Percentiles rank a stretch among this genome's conserved stretches.
Evolutionary conservation across 805 yeast species (phyloP).

Genomic region (Saccharomycopsis capsularis): DNA sequence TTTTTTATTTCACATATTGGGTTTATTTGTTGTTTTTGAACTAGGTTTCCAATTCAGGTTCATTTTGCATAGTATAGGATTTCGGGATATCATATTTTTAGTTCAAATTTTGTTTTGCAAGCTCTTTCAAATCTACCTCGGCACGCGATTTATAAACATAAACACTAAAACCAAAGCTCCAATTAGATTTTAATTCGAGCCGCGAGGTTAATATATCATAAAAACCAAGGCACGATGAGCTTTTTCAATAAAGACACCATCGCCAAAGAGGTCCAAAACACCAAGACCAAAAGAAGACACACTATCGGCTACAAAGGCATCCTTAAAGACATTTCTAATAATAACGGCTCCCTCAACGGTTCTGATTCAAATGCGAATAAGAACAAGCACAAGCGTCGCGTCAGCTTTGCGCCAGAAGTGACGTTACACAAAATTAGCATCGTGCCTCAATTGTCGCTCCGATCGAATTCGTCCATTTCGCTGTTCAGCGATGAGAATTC

Average conservation of each 20-base stretch:
- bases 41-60: no score
- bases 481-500: slow-evolving; percentile 6
- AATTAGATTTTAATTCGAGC: no score
- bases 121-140: no score
- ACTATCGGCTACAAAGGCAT: slow-evolving; percentile 21
- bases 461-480: slow-evolving; percentile 1
- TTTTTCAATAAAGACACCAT: not conserved
- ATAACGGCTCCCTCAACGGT: not conserved
- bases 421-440: slow-evolving; percentile 44
- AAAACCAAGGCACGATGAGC: no score
- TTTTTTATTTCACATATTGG: no score
- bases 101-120: no score
- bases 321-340: slow-evolving; percentile 14
- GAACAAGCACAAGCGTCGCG: slow-evolving; percentile 39
- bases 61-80: no score
- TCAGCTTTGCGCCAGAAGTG: slow-evolving; percentile 63
- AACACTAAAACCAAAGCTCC: no score
- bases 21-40: no score
- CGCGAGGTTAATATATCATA: no score
- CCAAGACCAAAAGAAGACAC: slow-evolving; percentile 17
- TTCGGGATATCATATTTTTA: no score
- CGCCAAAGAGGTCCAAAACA: not conserved
- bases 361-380: slow-evolving; percentile 18
- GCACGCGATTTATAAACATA: no score
- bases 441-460: slow-evolving; percentile 19